Percentiles rank a stretch among this genome's conserved stretches.
Conservation (phyloP, 106 monocot species). For the Allium sativum region DNA sequence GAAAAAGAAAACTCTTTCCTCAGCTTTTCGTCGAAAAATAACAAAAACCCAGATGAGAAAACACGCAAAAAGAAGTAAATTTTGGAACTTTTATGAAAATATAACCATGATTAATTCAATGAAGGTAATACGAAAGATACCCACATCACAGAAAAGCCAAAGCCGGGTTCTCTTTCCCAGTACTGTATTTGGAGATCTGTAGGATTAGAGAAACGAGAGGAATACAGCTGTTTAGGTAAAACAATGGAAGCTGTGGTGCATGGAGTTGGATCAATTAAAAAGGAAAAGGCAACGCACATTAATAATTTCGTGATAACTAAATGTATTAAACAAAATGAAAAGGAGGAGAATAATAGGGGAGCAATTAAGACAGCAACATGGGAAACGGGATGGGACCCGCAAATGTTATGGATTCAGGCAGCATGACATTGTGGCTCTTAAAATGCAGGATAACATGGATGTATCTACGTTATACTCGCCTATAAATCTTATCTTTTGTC, state of each 20-base stretch:
- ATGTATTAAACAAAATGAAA: no score
- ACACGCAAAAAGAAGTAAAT: background rate
- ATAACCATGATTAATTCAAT: background rate
- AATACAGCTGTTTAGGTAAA: background rate
- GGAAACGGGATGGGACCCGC: background rate
- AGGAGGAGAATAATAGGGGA: background rate
- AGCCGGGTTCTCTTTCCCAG: background rate
- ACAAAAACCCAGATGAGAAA: conserved; percentile 1
- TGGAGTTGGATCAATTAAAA: background rate
- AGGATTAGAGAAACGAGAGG: background rate
- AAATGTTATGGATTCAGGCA: background rate
- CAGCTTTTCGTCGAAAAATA: background rate
- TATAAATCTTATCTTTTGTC: conserved; percentile 3
- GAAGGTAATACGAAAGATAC: background rate
- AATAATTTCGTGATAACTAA: no score
- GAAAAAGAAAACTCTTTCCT: background rate
- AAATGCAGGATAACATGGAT: conserved; percentile 4
- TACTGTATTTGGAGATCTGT: conserved; percentile 2
- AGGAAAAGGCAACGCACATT: background rate
- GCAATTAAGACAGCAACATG: background rate
- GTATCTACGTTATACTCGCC: background rate
- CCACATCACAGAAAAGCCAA: conserved; percentile 1
- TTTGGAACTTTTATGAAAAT: conserved; percentile 4
- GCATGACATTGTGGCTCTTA: background rate
- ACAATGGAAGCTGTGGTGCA: background rate